phyloP scores from a whole-genome alignment of 176 grass and related monocot species.

The Zea luxurians region DNA sequence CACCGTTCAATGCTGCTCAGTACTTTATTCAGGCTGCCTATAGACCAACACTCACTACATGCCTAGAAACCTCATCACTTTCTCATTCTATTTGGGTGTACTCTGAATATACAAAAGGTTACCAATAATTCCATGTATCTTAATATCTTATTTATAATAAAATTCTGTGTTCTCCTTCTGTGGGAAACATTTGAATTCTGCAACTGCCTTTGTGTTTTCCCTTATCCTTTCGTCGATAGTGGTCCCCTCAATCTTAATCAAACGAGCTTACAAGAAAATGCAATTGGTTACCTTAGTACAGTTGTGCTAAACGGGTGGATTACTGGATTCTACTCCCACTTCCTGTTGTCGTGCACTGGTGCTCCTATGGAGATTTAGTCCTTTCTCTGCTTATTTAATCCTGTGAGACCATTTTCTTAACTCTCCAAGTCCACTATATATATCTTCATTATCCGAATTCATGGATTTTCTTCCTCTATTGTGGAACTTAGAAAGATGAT shows the following conservation, averaged over 20 bases:
- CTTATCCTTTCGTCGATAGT: not conserved
- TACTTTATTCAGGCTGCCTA: not conserved
- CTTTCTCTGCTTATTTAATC: not conserved
- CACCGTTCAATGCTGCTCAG: not conserved
- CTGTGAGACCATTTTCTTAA: not conserved
- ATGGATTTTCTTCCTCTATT: not conserved
- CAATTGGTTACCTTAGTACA: conserved; percentile 10
- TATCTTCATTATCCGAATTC: conserved; percentile 12
- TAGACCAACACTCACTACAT: not conserved
- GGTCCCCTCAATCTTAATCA: not conserved
- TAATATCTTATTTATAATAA: not conserved
- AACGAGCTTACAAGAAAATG: conserved; percentile 22
- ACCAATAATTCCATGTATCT: not conserved
- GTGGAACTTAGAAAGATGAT: conserved; percentile 7
- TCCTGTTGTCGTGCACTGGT: not conserved
- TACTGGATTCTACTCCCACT: not conserved
- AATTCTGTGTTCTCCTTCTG: not conserved
- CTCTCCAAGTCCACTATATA: not conserved
- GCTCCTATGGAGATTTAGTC: conserved; percentile 3
- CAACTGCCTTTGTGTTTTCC: not conserved
- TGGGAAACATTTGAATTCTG: not conserved
- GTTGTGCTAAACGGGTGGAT: conserved; percentile 16
- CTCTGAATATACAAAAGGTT: not conserved
- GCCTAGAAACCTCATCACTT: not conserved
- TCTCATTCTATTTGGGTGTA: not conserved